Evolutionary conservation across 2,329 filamentous ascomycete genomes (phyloP).

Genomic region (Pyrenophora graminea): DNA sequence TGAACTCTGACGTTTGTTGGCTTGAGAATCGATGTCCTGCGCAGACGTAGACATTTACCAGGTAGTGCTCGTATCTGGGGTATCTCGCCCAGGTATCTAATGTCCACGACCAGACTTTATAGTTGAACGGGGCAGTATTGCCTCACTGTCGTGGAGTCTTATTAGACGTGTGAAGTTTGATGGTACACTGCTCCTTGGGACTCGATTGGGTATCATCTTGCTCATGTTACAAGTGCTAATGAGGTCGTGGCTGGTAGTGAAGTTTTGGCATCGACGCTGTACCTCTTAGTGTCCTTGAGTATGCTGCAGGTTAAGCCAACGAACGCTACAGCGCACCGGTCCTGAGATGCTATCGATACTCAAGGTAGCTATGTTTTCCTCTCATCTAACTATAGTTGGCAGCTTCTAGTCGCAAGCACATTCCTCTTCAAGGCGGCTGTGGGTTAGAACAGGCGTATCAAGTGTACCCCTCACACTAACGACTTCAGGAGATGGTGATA

Average conservation of each 20-base stretch:
- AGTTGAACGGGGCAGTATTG: not conserved
- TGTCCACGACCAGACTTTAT: not conserved
- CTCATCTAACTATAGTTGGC: not conserved
- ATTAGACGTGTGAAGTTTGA: not conserved
- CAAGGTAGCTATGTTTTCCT: not conserved
- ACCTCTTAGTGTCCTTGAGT: not conserved
- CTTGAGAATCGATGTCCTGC: too few species aligned
- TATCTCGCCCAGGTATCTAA: not conserved
- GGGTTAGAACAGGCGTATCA: not conserved
- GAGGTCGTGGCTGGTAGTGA: slow-evolving; percentile 4
- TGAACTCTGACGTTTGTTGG: not conserved
- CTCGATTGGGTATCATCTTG: not conserved
- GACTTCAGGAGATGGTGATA: not conserved
- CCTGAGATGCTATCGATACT: not conserved
- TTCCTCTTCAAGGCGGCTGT: not conserved
- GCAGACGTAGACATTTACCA: not conserved
- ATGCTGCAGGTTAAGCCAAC: not conserved
- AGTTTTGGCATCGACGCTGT: slow-evolving; percentile 5
- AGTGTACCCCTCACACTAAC: not conserved
- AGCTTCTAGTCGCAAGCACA: not conserved
- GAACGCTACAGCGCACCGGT: not conserved
- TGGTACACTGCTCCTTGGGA: not conserved
- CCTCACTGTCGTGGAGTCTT: not conserved
- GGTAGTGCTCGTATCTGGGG: not conserved
- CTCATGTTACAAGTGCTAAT: slow-evolving; percentile 5